Evolutionary conservation across 257 asterid genomes (phyloP), one percentile per base, ranked within the genome.

Genomic region (Verbascum thapsus): DNA sequence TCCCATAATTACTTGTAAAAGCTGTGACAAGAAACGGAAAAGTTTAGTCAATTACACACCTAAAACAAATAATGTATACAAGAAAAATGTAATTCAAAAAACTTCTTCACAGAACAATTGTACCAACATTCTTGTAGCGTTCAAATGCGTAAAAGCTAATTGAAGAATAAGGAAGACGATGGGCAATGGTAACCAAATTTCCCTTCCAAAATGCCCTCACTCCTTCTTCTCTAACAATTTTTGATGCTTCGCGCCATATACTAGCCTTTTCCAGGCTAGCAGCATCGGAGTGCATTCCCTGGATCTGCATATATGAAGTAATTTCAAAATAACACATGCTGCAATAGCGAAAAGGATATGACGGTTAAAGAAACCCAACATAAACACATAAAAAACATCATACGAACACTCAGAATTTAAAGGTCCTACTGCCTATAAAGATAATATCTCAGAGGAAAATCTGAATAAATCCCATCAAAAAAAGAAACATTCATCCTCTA

Each of bases 51-150:
- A 67, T 56, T 52, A 34, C 5, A 47, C 39, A 65, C 8, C 3
- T 37, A n/a, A n/a, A 63, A 20, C 18, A 51, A 45, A 34, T 8
- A 6, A 39, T 11, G 19, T n/a, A 16, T 22, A 10, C 12, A 10
- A 26, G 22, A 41, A 26, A 57, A 58, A 11, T 19, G 54, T 58
- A 71, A 35, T 61, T n/a, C n/a, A n/a, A n/a, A n/a, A n/a, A n/a
- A n/a, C n/a, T n/a, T 68, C 67, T 55, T 66, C 43, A 73, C 11
- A 61, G 80, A 80, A 83, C 85, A 57, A 64, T 69, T 78, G 76
- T 84, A 89, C 94, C 91, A 74, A 89, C 96, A 80, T 86, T 84
- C 87, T 86, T 86, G 84, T 84, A 86, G 74, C 84, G 88, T 58
- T 86, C 94, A 53, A 86, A 89, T 6, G 96, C 79, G 68, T 81